Evolutionary conservation across 177 flowering plant genomes (phyloP), one percentile per base, ranked within the genome.

Genomic region (Vitis hybrid): DNA sequence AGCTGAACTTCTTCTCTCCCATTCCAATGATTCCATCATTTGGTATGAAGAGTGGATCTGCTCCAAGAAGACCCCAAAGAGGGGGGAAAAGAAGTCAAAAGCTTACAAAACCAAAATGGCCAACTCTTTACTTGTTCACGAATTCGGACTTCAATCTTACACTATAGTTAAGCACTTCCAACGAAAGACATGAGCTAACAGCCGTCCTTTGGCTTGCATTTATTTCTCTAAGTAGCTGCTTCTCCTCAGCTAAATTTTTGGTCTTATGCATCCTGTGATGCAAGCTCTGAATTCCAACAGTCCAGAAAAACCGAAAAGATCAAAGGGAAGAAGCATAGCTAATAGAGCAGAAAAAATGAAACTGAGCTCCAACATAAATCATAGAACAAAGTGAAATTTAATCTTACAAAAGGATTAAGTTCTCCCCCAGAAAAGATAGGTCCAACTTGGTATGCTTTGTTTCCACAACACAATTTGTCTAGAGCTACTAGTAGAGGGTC

Each of bases 211-310:
- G 65, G 19, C 17, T 60, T 51, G 9, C 38, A 19, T 62, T 53
- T 31, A 61, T 54, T 54, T 67, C 53, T 66, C 54, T 53, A 4
- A 67, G 38, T 4, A 67, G 59, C 28, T 53, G 54, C 62, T 44
- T 73, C 33, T 73, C 76, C 31, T 67, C 20, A 14, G 52, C 53
- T 33, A 55, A 31, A 20, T 12, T 67, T 18, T 55, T 61, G 51
- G 31, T 60, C 31, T 52, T 47, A 19, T 73, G 75, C 31, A 73
- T 65, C 61, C 59, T 20, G 66, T 47, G 66, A 59, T 73, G 65
- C 66, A 73, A 52, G 12, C 44, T 66, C 70, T 73, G 63, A 38
- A 38, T 38, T 4, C 12, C 63, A 58, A 3, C 14, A n/a, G 2
- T 69, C 13, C 22, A 20, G 11, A 67, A 9, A 71, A 38, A 2